Percentiles rank a stretch among this genome's conserved stretches.
phyloP scores from a whole-genome alignment of 2,329 filamentous ascomycete species.

The Botrytis fragariae region DNA sequence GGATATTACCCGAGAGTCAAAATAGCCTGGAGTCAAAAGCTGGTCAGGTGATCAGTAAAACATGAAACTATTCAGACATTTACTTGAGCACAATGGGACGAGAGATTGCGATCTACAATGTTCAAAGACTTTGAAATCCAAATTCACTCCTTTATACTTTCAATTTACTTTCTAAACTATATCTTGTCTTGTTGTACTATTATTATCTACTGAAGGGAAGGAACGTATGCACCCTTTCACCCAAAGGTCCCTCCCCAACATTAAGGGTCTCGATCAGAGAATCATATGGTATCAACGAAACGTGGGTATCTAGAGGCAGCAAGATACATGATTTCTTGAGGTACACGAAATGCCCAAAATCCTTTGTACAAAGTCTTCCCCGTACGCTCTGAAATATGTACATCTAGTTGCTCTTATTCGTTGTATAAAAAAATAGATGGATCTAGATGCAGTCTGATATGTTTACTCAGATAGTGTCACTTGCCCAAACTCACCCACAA shows the following conservation, averaged over 20 bases:
- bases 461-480: background rate
- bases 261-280: background rate
- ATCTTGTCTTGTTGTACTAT: background rate
- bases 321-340: background rate
- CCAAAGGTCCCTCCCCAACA: background rate
- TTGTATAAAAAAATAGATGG: background rate
- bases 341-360: background rate
- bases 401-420: background rate
- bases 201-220: background rate
- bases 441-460: background rate
- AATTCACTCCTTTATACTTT: background rate
- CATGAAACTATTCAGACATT: background rate
- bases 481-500: background rate
- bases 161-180: background rate
- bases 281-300: background rate
- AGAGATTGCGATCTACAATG: background rate
- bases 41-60: background rate
- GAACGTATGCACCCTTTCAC: background rate
- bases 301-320: background rate
- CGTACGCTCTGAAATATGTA: background rate
- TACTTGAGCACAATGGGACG: background rate
- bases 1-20: background rate
- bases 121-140: background rate
- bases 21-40: fast-evolving
- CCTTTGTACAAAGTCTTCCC: background rate